phyloP scores from a whole-genome alignment of 129 eudicot species.

The Escallonia rubra region DNA sequence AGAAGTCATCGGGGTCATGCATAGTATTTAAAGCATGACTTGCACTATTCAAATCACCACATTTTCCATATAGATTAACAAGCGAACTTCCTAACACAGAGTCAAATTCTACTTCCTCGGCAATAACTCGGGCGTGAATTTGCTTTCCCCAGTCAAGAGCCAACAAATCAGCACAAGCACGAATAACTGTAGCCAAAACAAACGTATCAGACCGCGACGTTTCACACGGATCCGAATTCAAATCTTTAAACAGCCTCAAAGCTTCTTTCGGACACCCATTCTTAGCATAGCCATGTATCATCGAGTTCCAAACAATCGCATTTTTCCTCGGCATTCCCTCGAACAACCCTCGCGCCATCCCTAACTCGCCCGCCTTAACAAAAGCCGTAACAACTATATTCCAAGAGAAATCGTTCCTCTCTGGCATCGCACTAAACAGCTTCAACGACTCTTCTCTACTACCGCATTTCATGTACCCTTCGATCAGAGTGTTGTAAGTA shows the following conservation, averaged over 20 bases:
- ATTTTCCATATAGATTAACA: conserved; percentile 81
- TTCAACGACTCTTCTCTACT: conserved; percentile 25
- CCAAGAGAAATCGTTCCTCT: conserved; percentile 71
- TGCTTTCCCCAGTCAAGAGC: conserved; percentile 57
- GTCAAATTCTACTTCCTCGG: conserved; percentile 47
- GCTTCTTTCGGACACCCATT: conserved; percentile 44
- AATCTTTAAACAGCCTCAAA: conserved; percentile 50
- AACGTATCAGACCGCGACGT: conserved; percentile 35
- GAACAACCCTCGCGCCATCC: conserved; percentile 40
- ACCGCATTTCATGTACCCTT: conserved; percentile 58
- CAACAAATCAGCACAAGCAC: conserved; percentile 65
- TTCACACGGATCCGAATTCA: conserved; percentile 23
- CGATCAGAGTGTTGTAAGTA: conserved; percentile 80
- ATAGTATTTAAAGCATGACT: conserved; percentile 25
- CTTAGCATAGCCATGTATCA: conserved; percentile 71
- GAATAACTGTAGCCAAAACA: conserved; percentile 63
- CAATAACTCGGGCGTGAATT: conserved; percentile 48
- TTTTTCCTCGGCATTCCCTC: conserved; percentile 65
- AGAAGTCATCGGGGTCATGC: conserved; percentile 51
- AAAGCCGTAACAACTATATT: conserved; percentile 52
- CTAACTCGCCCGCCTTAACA: conserved; percentile 42
- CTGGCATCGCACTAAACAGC: conserved; percentile 54
- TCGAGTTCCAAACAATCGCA: conserved; percentile 56
- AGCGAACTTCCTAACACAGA: conserved; percentile 67
- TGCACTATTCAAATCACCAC: conserved; percentile 75